Conservation (phyloP, 2,329 filamentous ascomycete genomes). For the Chaetomiaceae sp. region DNA sequence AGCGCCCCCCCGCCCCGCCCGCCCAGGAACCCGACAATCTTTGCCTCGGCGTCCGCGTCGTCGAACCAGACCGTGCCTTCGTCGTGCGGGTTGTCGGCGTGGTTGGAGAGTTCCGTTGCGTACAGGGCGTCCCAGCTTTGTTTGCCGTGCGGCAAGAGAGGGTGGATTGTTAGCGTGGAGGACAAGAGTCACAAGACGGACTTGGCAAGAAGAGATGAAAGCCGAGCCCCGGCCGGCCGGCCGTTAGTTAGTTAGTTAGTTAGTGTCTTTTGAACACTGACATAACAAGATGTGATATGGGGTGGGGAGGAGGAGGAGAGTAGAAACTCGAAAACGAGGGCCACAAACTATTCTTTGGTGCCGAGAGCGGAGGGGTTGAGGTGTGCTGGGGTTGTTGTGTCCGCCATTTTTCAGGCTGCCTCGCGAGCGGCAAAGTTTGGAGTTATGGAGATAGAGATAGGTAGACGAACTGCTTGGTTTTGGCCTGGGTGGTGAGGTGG, state of each 20-base stretch:
- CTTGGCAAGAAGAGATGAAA: too few relatives aligned
- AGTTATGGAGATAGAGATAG: too few relatives aligned
- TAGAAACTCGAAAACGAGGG: not conserved
- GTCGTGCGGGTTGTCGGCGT: slow-evolving; percentile 67
- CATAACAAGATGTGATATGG: not conserved
- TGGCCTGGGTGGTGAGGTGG: too few relatives aligned
- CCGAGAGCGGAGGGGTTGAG: slow-evolving; percentile 76
- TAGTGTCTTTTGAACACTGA: too few relatives aligned
- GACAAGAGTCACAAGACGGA: too few relatives aligned
- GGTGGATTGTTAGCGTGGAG: too few relatives aligned
- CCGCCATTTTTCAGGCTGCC: slow-evolving; percentile 17
- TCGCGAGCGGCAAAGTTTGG: too few relatives aligned
- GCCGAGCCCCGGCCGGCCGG: too few relatives aligned
- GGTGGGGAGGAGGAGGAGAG: not conserved
- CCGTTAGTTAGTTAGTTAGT: too few relatives aligned
- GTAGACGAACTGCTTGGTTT: too few relatives aligned
- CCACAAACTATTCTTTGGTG: slow-evolving; percentile 86
- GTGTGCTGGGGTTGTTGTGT: slow-evolving; percentile 48
- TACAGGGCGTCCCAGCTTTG: slow-evolving; percentile 73
- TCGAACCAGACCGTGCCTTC: slow-evolving; percentile 95
- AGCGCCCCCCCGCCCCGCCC: slow-evolving; percentile 23
- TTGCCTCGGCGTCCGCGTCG: slow-evolving; percentile 81
- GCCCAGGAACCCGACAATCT: slow-evolving; percentile 67
- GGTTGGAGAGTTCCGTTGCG: slow-evolving; percentile 65
- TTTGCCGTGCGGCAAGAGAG: too few relatives aligned